Percentiles rank a stretch among this genome's conserved stretches.
phyloP scores from a whole-genome alignment of 2,329 filamentous ascomycete species.

The Calonectria naviculata region DNA sequence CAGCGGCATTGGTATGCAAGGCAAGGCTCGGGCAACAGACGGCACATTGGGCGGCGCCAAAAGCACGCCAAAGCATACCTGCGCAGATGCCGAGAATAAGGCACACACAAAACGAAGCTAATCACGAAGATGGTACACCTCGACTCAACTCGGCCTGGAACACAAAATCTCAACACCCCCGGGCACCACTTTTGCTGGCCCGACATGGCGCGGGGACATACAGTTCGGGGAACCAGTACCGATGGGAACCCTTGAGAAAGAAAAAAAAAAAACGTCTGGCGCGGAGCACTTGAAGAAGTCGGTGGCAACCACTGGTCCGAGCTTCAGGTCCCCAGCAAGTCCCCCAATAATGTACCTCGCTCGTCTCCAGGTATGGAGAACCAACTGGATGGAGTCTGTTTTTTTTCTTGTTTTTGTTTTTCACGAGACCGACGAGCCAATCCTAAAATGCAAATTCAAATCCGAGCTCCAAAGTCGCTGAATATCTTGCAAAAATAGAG shows the following conservation, averaged over 20 bases:
- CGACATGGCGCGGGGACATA: conserved; percentile 4
- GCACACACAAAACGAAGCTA: neutral
- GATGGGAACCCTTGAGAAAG: neutral
- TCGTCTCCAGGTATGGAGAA: neutral
- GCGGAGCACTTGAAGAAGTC: neutral
- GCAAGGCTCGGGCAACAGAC: neutral
- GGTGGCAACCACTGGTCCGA: conserved; percentile 10
- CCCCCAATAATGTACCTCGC: neutral
- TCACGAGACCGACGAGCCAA: neutral
- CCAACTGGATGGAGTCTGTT: neutral
- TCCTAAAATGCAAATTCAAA: neutral
- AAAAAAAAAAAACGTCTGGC: conserved; percentile 3
- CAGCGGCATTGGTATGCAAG: neutral
- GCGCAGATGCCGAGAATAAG: neutral
- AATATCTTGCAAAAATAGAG: neutral
- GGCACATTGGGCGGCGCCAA: neutral
- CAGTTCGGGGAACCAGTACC: neutral
- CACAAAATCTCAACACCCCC: neutral
- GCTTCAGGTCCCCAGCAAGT: conserved; percentile 1
- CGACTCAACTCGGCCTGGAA: neutral
- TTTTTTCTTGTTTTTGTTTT: neutral
- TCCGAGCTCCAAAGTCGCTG: neutral
- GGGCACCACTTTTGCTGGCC: neutral
- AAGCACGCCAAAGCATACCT: neutral
- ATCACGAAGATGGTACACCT: no score